Percentiles rank a stretch among this genome's conserved stretches.
Evolutionary conservation across 2,329 filamentous ascomycete genomes (phyloP).

Genomic region (Epichloe scottii): DNA sequence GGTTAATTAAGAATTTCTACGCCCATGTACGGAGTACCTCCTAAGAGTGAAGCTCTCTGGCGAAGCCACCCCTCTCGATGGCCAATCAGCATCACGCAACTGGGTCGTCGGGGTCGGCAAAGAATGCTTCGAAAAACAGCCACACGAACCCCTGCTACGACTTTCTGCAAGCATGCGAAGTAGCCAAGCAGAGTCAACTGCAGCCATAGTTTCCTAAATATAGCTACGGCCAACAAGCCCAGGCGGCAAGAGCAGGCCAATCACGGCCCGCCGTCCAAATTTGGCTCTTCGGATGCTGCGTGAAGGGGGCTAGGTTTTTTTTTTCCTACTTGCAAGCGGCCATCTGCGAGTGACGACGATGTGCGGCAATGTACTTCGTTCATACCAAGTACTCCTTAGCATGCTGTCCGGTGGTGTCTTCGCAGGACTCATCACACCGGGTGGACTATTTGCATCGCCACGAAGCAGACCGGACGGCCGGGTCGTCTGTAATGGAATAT

Average conservation of each 20-base stretch:
- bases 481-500: neutral
- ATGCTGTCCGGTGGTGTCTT: too few species aligned
- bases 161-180: neutral
- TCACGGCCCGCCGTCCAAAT: conserved; percentile 14
- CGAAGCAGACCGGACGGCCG: too few species aligned
- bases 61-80: too few species aligned
- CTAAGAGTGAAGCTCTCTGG: too few species aligned
- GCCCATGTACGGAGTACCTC: too few species aligned
- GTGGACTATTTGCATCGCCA: too few species aligned
- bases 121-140: conserved; percentile 3
- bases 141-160: conserved; percentile 7
- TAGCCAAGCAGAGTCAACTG: neutral
- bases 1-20: too few species aligned
- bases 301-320: neutral
- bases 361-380: too few species aligned
- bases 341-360: too few species aligned
- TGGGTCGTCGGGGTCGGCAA: neutral
- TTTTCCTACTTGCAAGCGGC: too few species aligned
- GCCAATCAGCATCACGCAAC: conserved; percentile 1
- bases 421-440: too few species aligned
- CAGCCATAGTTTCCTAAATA: conserved; percentile 18
- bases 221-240: conserved; percentile 17
- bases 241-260: conserved; percentile 20
- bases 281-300: conserved; percentile 9
- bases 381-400: too few species aligned